Percentiles rank a stretch among this genome's conserved stretches.
These are phyloP conservation scores for Cetraspora pellucida DNA, from an alignment of 192 early-diverging fungal species.

Conservation along the genomic window DNA sequence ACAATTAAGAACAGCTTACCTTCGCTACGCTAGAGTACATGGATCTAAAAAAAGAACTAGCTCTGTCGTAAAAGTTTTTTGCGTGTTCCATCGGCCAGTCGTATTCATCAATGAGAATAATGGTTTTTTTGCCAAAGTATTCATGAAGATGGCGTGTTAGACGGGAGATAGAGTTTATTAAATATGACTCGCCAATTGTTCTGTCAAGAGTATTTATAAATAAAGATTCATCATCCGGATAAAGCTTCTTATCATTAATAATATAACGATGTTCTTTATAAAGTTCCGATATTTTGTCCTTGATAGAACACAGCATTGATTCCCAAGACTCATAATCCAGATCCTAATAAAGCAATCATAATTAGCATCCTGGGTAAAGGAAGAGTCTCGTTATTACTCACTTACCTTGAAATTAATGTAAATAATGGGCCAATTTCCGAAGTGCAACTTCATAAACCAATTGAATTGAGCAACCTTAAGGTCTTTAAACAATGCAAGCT, in stretches of 20 bases:
- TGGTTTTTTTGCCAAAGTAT: not conserved
- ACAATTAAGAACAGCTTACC: conserved; percentile 2
- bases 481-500: conserved; percentile 3
- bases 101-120: conserved; percentile 33
- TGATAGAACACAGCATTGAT: not conserved
- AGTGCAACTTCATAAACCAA: conserved; percentile 5
- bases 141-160: not conserved
- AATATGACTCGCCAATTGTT: not conserved
- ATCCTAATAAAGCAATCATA: conserved; percentile 10
- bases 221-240: not conserved
- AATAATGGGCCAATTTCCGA: conserved; percentile 23
- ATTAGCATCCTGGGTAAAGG: not conserved
- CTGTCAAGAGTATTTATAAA: not conserved
- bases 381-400: not conserved
- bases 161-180: not conserved
- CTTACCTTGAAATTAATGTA: conserved; percentile 26
- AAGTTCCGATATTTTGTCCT: not conserved
- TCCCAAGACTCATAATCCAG: not conserved
- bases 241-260: not conserved
- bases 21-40: conserved; percentile 30
- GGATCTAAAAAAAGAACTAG: not conserved
- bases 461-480: conserved; percentile 14
- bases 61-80: conserved; percentile 2
- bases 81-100: conserved; percentile 29
- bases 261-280: conserved; percentile 16